Conservation (phyloP, 192 early-diverging fungal species). For the Coemansia sp. region DNA sequence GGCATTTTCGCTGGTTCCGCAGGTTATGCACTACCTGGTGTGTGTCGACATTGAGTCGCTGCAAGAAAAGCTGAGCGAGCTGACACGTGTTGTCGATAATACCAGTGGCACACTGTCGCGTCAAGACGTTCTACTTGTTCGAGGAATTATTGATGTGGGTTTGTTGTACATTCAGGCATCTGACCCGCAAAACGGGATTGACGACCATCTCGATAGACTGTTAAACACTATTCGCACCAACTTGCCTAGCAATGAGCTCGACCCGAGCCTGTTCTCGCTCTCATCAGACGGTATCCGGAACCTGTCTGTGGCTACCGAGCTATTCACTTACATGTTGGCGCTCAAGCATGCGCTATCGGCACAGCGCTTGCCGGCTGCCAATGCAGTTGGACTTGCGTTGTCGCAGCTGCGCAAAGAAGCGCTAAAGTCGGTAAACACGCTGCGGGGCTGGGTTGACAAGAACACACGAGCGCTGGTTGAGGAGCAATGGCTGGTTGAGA, state of each 20-base stretch:
- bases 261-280: constrained; percentile 6
- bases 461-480: constrained; percentile 16
- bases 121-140: constrained; percentile 23
- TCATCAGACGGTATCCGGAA: constrained; percentile 16
- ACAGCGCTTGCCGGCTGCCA: constrained; percentile 23
- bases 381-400: constrained; percentile 16
- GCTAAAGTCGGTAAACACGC: constrained; percentile 15
- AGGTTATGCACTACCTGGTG: constrained; percentile 44
- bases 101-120: constrained; percentile 12
- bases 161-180: constrained; percentile 18
- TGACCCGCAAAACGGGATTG: constrained; percentile 12
- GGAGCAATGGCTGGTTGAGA: constrained; percentile 18
- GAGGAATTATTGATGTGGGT: constrained; percentile 23
- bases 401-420: constrained; percentile 32
- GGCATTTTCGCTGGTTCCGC: constrained; percentile 34
- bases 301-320: constrained; percentile 24
- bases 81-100: constrained; percentile 6
- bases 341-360: constrained; percentile 22
- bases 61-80: constrained; percentile 13
- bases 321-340: constrained; percentile 30
- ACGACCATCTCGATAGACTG: constrained; percentile 18
- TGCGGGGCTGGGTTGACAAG: constrained; percentile 27
- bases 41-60: constrained; percentile 19
- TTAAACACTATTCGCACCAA: constrained; percentile 12
- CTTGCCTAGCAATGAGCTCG: constrained; percentile 10